Conservation (phyloP, 2,329 filamentous ascomycete genomes). For the Massarina eburnea region DNA sequence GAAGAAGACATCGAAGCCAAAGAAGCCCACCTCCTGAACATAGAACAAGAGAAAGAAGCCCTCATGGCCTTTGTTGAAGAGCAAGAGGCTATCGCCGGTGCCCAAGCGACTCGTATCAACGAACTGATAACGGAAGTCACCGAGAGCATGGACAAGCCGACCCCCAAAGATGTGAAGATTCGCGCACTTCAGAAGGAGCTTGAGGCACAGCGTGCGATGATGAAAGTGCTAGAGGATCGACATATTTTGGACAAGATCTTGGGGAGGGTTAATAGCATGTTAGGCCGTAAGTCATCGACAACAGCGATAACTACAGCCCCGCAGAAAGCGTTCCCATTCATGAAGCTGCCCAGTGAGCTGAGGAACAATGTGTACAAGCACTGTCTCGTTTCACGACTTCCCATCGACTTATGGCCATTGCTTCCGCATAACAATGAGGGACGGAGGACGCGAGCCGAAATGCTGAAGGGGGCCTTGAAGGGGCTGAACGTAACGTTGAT, state of each 20-base stretch:
- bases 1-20: neutral
- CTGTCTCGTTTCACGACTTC: conserved; percentile 3
- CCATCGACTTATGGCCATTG: conserved; percentile 1
- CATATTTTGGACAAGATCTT: neutral
- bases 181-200: neutral
- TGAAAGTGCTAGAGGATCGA: neutral
- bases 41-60: neutral
- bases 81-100: neutral
- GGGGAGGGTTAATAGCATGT: neutral
- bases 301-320: neutral
- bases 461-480: conserved; percentile 5
- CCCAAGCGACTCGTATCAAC: neutral
- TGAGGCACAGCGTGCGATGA: neutral
- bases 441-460: neutral
- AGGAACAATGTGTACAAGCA: conserved; percentile 7
- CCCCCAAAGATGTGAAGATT: neutral
- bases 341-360: conserved; percentile 7
- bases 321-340: conserved; percentile 6
- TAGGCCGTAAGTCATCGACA: neutral
- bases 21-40: neutral
- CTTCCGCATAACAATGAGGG: neutral
- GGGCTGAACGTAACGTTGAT: conserved; percentile 7
- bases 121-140: neutral
- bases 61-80: neutral
- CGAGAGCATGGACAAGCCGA: neutral